A percentile compares a stretch with the other conserved stretches of the same genome.
phyloP scores from a whole-genome alignment of 208 protist genomes.

The Acanthamoeba healyi region DNA sequence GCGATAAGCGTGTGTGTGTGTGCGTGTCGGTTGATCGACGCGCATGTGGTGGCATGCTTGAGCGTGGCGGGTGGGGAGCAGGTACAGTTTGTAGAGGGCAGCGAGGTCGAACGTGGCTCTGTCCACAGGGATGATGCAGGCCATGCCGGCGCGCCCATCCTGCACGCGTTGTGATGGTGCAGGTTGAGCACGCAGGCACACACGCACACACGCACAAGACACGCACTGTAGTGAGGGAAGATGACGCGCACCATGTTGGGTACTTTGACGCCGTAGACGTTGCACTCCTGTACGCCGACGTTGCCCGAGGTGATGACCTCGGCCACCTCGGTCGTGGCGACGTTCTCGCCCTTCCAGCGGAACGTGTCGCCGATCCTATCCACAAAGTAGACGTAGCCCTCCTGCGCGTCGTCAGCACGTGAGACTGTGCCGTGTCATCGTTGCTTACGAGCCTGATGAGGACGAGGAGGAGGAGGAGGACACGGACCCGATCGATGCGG shows the following conservation, averaged over 20 bases:
- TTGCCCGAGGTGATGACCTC: slow-evolving; percentile 35
- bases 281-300: slow-evolving; percentile 54
- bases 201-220: background rate
- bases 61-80: background rate
- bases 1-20: background rate
- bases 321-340: slow-evolving; percentile 83
- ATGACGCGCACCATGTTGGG: background rate
- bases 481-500: slow-evolving; percentile 42
- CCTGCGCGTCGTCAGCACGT: background rate
- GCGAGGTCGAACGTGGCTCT: background rate
- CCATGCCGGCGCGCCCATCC: slow-evolving; percentile 81
- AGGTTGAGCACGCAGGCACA: background rate
- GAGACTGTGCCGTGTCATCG: too few relatives aligned
- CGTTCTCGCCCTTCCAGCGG: slow-evolving; percentile 87
- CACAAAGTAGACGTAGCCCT: slow-evolving; percentile 83
- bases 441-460: background rate
- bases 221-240: background rate
- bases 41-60: too few relatives aligned
- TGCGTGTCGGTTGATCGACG: background rate
- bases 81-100: slow-evolving; percentile 65
- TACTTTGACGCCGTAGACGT: slow-evolving; percentile 77
- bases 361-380: slow-evolving; percentile 86
- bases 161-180: background rate
- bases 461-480: background rate
- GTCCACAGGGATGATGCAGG: slow-evolving; percentile 35